Percentiles rank a stretch among this genome's conserved stretches.
phyloP scores from a whole-genome alignment of 129 eudicot genomes.

The Artemisia argyi region DNA sequence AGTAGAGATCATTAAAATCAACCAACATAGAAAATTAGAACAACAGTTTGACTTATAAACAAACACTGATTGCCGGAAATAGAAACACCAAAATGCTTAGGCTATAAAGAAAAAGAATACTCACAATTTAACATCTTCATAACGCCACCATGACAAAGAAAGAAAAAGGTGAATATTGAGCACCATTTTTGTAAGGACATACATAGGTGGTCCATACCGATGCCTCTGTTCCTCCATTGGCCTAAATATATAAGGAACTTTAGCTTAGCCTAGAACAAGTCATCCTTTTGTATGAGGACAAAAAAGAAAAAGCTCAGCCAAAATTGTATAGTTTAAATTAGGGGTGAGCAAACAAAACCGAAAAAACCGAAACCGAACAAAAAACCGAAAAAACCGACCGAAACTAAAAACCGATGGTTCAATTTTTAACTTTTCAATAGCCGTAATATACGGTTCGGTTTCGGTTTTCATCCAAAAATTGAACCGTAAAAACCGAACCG shows the following conservation, averaged over 20 bases:
- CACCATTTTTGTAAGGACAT: constrained; percentile 79
- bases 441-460: too few species aligned
- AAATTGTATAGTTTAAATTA: background rate
- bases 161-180: constrained; percentile 63
- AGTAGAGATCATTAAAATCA: constrained; percentile 25
- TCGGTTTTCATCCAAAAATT: too few species aligned
- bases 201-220: constrained; percentile 88
- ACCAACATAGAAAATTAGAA: background rate
- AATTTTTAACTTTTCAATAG: too few species aligned
- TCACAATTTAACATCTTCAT: constrained; percentile 62
- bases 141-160: constrained; percentile 61
- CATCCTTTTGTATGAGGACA: too few species aligned
- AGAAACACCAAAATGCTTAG: background rate
- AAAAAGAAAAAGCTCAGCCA: background rate
- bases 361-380: too few species aligned
- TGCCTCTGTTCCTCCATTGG: constrained; percentile 97
- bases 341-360: too few species aligned
- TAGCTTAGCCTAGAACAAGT: background rate
- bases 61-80: background rate
- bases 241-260: constrained; percentile 37
- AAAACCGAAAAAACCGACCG: too few species aligned
- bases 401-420: too few species aligned
- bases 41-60: background rate
- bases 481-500: too few species aligned
- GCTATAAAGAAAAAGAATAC: constrained; percentile 23